A percentile compares a stretch with the other conserved stretches of the same genome.
Conservation (phyloP, 2,329 filamentous ascomycete genomes). For the Xylariaceae sp. region DNA sequence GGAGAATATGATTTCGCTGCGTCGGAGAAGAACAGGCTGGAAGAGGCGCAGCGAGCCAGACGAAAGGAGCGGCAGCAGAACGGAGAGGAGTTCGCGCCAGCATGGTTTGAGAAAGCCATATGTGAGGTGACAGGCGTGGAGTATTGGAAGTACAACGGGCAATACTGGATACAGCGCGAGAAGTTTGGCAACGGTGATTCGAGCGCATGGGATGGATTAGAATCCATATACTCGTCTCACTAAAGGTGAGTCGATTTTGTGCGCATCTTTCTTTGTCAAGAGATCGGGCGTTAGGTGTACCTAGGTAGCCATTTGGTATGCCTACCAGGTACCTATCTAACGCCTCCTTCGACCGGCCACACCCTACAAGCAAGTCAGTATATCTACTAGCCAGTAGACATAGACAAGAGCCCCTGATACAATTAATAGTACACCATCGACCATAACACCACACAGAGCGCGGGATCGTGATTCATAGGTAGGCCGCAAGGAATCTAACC, state of each 20-base stretch:
- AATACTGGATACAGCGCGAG: constrained; percentile 79
- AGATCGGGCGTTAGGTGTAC: background rate
- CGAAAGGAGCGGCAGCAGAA: constrained; percentile 67
- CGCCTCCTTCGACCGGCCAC: background rate
- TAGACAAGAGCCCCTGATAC: constrained; percentile 3
- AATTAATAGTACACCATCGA: constrained; percentile 2
- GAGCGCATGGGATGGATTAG: constrained; percentile 64
- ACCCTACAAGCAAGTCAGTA: constrained; percentile 8
- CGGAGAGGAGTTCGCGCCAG: constrained; percentile 77
- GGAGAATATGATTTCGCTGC: constrained; percentile 95
- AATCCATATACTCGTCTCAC: constrained; percentile 61
- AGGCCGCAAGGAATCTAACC: background rate
- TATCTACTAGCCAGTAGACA: constrained; percentile 10
- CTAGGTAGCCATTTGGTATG: background rate
- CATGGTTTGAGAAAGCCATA: constrained; percentile 74
- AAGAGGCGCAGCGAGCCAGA: constrained; percentile 81
- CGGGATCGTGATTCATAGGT: background rate
- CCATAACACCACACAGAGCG: background rate
- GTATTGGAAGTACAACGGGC: constrained; percentile 83
- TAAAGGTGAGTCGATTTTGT: background rate
- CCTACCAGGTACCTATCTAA: background rate
- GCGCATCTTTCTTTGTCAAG: background rate
- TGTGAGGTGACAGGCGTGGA: constrained; percentile 80
- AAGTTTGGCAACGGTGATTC: constrained; percentile 57
- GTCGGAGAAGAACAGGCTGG: constrained; percentile 87